Evolutionary conservation across 148 eudicot species (phyloP).

Genomic region (Bassia scoparia): DNA sequence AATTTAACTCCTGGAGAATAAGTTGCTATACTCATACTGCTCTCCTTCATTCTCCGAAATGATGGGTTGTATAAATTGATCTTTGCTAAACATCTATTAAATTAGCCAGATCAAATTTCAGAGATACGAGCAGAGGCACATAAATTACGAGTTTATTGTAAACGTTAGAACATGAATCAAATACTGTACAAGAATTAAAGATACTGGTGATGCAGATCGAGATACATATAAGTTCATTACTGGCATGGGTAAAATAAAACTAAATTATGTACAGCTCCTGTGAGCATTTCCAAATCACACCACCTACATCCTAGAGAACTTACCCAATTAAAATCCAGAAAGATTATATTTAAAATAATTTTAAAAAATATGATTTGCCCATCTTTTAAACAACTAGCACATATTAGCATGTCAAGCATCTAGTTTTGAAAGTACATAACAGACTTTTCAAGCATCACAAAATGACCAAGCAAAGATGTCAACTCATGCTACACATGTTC

Average conservation of each 20-base stretch:
- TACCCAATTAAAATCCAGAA: neutral
- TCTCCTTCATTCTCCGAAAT: slow-evolving; percentile 55
- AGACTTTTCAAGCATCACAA: neutral
- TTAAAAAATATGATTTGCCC: no score
- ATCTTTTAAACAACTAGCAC: no score
- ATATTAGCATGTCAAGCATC: no score
- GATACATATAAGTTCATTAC: neutral
- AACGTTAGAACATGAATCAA: neutral
- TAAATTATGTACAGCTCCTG: neutral
- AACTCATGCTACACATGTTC: neutral
- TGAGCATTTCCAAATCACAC: slow-evolving; percentile 9
- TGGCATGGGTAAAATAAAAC: neutral
- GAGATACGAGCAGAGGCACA: neutral
- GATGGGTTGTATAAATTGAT: neutral
- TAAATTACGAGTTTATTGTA: neutral
- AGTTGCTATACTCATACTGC: slow-evolving; percentile 32
- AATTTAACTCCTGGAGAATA: slow-evolving; percentile 61
- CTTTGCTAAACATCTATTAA: neutral
- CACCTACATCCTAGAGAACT: neutral
- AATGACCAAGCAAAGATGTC: neutral
- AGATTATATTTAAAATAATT: no score
- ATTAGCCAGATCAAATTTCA: neutral
- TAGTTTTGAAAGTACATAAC: neutral
- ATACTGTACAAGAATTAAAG: neutral
- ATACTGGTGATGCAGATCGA: neutral